phyloP scores from a whole-genome alignment of 768 basidiomycete genomes.

The Sporobolomyces roseus region DNA sequence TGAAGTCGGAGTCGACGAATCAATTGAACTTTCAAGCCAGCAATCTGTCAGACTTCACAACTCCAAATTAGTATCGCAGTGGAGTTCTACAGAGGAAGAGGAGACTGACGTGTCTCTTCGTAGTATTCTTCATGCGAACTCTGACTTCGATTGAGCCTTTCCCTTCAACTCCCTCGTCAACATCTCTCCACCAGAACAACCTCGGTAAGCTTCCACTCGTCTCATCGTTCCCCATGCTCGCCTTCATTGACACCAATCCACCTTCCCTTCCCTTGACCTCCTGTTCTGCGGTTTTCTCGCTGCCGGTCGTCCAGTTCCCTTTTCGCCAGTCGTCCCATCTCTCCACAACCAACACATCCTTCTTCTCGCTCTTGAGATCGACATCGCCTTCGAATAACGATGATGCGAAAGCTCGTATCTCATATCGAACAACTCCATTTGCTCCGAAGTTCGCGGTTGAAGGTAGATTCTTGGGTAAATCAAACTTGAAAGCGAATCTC shows the following conservation, averaged over 20 bases:
- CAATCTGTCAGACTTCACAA: slow-evolving; percentile 15
- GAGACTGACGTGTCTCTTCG: slow-evolving; percentile 34
- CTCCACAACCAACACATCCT: slow-evolving; percentile 40
- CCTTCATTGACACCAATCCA: slow-evolving; percentile 28
- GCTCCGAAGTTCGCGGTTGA: slow-evolving; percentile 40
- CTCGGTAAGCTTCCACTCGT: slow-evolving; percentile 20
- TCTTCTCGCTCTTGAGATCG: slow-evolving; percentile 28
- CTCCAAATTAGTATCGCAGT: neutral
- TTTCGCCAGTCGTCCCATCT: slow-evolving; percentile 43
- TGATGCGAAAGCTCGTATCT: slow-evolving; percentile 38
- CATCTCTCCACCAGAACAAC: slow-evolving; percentile 40
- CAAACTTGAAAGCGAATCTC: slow-evolving; percentile 42
- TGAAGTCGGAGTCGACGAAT: slow-evolving; percentile 30
- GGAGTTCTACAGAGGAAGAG: neutral
- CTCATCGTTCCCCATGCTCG: slow-evolving; percentile 23
- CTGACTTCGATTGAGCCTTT: slow-evolving; percentile 21
- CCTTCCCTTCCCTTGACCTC: slow-evolving; percentile 20
- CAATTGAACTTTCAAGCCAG: slow-evolving; percentile 39
- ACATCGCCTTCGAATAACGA: slow-evolving; percentile 30
- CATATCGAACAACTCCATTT: slow-evolving; percentile 38
- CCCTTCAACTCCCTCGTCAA: slow-evolving; percentile 9
- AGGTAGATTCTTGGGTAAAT: slow-evolving; percentile 31
- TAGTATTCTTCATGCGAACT: slow-evolving; percentile 36
- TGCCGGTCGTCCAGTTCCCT: slow-evolving; percentile 18
- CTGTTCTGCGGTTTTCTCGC: slow-evolving; percentile 19